Conservation (phyloP, 495 filamentous ascomycete species). For the Xylaria intraflava region DNA sequence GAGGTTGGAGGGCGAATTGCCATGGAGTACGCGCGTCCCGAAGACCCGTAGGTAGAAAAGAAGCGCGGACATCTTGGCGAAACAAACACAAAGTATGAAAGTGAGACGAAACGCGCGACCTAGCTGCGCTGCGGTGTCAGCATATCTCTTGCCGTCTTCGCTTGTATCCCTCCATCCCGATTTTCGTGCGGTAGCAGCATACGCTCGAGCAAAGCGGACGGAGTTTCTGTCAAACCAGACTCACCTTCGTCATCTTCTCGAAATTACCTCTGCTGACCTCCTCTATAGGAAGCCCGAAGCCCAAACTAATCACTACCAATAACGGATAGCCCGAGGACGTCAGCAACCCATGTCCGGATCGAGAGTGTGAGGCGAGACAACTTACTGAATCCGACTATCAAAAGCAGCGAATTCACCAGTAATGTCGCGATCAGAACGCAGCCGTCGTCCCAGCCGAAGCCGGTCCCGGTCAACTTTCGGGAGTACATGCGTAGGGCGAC, state of each 20-base stretch:
- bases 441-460: slow-evolving; percentile 19
- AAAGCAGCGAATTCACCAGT: slow-evolving; percentile 6
- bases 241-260: neutral
- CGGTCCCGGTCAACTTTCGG: slow-evolving; percentile 6
- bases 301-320: neutral
- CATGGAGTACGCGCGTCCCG: slow-evolving; percentile 7
- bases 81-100: slow-evolving; percentile 14
- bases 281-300: neutral
- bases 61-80: slow-evolving; percentile 33
- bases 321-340: neutral
- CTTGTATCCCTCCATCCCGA: neutral
- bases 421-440: slow-evolving; percentile 5
- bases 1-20: neutral
- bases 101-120: slow-evolving; percentile 8
- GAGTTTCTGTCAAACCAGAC: neutral
- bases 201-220: too few species aligned
- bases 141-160: neutral
- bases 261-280: neutral
- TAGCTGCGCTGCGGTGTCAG: slow-evolving; percentile 1
- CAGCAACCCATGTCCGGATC: neutral
- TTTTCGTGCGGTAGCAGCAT: too few species aligned
- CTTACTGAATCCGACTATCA: slow-evolving; percentile 11
- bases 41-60: slow-evolving; percentile 37
- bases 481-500: slow-evolving; percentile 13
- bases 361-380: neutral